Evolutionary conservation across 345 rosid species (phyloP).

Genomic region (Salix koriyanagi): DNA sequence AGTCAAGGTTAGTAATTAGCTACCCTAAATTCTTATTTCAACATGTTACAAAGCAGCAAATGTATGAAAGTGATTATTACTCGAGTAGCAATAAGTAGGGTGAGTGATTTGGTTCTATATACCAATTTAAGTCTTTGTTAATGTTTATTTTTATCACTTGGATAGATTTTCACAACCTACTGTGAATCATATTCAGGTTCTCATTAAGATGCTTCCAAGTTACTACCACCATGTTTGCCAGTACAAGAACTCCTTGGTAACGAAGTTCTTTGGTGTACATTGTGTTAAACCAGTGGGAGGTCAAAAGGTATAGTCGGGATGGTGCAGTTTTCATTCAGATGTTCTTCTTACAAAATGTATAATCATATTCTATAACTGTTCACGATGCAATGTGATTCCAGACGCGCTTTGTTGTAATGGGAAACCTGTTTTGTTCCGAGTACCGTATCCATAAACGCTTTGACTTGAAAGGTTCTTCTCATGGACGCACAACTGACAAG

Average conservation of each 20-base stretch:
- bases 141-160: not conserved
- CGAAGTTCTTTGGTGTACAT: constrained; percentile 71
- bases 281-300: constrained; percentile 64
- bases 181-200: constrained; percentile 40
- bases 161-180: not conserved
- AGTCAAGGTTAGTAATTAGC: constrained; percentile 48
- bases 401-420: constrained; percentile 68
- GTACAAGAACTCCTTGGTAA: constrained; percentile 59
- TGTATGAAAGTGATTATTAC: not conserved
- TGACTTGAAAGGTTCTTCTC: constrained; percentile 70
- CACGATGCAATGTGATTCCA: constrained; percentile 17
- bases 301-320: constrained; percentile 41
- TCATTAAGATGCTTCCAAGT: constrained; percentile 56
- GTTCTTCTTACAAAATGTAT: not conserved
- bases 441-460: constrained; percentile 59
- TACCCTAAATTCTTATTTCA: not conserved
- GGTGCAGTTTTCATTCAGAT: not conserved
- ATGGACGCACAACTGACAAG: constrained; percentile 59
- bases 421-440: constrained; percentile 62
- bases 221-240: constrained; percentile 62
- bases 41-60: not conserved
- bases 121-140: not conserved
- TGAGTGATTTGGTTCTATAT: not conserved
- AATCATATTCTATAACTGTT: not conserved
- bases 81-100: not conserved